Percentiles rank a stretch among this genome's conserved stretches.
Conservation (phyloP, 2,329 filamentous ascomycete genomes). For the Acrocalymma vagum region DNA sequence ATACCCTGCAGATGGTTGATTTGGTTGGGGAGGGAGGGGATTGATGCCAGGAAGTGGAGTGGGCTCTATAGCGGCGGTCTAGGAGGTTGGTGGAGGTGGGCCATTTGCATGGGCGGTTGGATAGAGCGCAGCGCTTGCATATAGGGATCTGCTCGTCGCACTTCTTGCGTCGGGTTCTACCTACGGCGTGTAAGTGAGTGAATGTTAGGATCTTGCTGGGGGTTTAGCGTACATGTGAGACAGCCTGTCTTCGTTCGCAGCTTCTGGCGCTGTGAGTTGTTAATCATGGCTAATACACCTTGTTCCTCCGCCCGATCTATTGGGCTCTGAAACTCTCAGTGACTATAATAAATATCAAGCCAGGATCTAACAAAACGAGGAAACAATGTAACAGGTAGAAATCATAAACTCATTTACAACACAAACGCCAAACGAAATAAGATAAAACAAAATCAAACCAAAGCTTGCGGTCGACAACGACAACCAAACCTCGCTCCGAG, state of each 20-base stretch:
- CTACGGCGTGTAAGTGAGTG: too few species aligned
- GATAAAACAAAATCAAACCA: too few species aligned
- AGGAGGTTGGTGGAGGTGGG: slow-evolving; percentile 14
- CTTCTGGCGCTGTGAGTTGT: slow-evolving; percentile 9
- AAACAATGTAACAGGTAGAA: too few species aligned
- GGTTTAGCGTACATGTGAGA: slow-evolving; percentile 5
- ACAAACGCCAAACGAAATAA: too few species aligned
- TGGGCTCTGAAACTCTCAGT: too few species aligned
- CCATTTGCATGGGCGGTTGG: slow-evolving; percentile 19
- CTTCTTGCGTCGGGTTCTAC: slow-evolving; percentile 18
- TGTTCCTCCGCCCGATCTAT: too few species aligned
- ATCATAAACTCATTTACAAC: too few species aligned
- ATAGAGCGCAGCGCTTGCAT: slow-evolving; percentile 15
- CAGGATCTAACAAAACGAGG: too few species aligned
- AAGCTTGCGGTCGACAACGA: too few species aligned
- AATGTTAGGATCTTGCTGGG: slow-evolving; percentile 53
- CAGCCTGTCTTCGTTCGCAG: slow-evolving; percentile 14
- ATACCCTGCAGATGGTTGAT: slow-evolving; percentile 5
- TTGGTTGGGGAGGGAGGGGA: background rate
- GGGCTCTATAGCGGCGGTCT: slow-evolving; percentile 19
- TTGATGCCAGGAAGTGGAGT: slow-evolving; percentile 13
- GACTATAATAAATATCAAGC: too few species aligned
- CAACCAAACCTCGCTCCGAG: too few species aligned
- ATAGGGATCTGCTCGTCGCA: slow-evolving; percentile 19
- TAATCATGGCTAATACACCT: too few species aligned